Conservation (phyloP, 139 green algal species). For the Chlorella sp. region DNA sequence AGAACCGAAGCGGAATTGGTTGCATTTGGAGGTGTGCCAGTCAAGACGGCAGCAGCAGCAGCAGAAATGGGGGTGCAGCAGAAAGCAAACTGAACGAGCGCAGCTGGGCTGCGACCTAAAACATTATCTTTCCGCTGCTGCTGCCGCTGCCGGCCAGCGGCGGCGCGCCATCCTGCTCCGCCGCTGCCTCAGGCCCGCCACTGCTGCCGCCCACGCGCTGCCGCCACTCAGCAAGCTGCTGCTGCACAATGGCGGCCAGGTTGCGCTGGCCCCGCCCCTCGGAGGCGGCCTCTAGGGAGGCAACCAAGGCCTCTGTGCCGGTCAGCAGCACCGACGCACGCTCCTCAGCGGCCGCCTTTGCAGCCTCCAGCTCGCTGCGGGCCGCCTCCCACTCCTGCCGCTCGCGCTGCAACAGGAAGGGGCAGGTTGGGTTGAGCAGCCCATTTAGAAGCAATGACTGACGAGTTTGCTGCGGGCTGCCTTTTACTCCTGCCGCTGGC, state of each 20-base stretch:
- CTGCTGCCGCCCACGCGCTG: not conserved
- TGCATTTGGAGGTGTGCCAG: too few relatives aligned
- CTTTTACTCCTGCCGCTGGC: not conserved
- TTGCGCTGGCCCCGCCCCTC: not conserved
- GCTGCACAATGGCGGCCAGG: conserved; percentile 12
- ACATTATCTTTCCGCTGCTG: conserved; percentile 9
- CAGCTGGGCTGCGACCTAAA: not conserved
- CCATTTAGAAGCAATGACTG: not conserved
- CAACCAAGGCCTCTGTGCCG: conserved; percentile 19
- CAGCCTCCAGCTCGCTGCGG: conserved; percentile 7
- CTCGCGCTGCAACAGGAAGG: conserved; percentile 13
- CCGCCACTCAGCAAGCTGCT: conserved; percentile 16
- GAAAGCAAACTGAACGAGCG: not conserved
- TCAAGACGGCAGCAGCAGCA: not conserved
- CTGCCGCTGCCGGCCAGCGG: not conserved
- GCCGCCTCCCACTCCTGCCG: conserved; percentile 31
- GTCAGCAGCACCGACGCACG: not conserved
- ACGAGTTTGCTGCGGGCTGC: not conserved
- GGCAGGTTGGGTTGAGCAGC: not conserved
- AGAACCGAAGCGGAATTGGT: too few relatives aligned
- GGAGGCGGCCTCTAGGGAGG: not conserved
- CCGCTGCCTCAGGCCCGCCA: too few relatives aligned
- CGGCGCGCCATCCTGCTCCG: not conserved
- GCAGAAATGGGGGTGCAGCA: not conserved
- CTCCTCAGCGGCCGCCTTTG: not conserved